These are phyloP conservation scores for Dendrocalamus latiflorus DNA, from an alignment of 202 grass and related monocot species.

Conservation along the genomic window DNA sequence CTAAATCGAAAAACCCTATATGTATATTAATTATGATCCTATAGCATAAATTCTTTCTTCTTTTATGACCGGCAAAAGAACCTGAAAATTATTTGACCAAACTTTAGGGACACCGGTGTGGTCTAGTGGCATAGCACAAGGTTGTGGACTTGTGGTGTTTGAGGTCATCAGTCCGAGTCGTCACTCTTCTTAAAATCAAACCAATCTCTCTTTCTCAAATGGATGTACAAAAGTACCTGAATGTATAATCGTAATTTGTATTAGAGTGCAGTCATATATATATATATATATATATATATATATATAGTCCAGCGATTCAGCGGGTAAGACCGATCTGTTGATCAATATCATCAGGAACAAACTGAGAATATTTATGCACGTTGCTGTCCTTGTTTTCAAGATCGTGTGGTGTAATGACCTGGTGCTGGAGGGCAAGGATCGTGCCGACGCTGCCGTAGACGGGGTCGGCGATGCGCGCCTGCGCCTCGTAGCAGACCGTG, in stretches of 20 bases:
- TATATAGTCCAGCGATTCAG: not conserved
- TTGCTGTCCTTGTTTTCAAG: not conserved
- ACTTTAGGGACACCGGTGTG: too few relatives aligned
- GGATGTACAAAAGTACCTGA: too few relatives aligned
- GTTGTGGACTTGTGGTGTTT: not conserved
- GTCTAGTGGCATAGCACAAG: not conserved
- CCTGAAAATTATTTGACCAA: not conserved
- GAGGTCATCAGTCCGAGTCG: not conserved
- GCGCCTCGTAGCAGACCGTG: slow-evolving; percentile 89
- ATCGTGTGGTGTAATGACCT: slow-evolving; percentile 26
- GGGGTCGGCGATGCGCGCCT: slow-evolving; percentile 75
- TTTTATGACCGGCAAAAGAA: not conserved
- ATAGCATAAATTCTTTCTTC: not conserved
- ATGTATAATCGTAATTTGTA: too few relatives aligned
- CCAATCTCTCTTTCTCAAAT: too few relatives aligned
- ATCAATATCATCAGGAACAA: not conserved
- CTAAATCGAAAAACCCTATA: too few relatives aligned
- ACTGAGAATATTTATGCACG: not conserved
- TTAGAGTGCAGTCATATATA: too few relatives aligned
- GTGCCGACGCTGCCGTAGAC: slow-evolving; percentile 21
- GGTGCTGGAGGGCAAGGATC: slow-evolving; percentile 58
- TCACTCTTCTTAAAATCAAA: too few relatives aligned
- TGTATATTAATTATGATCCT: too few relatives aligned
- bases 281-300: too few relatives aligned
- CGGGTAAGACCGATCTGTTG: not conserved